Conservation (phyloP, 1,139 yeast genomes). For the Arxiozyma bovina region DNA sequence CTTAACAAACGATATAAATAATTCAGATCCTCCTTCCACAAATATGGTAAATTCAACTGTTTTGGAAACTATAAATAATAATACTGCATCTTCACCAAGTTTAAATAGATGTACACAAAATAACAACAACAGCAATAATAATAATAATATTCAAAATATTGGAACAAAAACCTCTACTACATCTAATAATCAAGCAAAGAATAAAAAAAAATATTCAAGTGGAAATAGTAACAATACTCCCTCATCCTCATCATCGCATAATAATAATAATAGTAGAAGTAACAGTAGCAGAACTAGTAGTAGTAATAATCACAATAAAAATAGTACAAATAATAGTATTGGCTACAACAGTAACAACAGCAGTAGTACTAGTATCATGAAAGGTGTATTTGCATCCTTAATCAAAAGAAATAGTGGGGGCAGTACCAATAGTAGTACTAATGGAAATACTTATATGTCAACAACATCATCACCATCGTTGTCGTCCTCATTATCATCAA, state of each 20-base stretch:
- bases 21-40: constrained; percentile 1
- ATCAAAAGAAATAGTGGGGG: constrained; percentile 31
- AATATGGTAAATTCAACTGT: not conserved
- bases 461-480: not conserved
- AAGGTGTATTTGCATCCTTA: constrained; percentile 43
- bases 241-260: not conserved
- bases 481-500: not conserved
- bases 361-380: constrained; percentile 26
- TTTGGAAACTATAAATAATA: not conserved
- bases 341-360: constrained; percentile 25
- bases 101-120: no score
- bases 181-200: not conserved
- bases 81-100: constrained; percentile 1
- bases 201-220: constrained; percentile 1
- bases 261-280: constrained; percentile 17
- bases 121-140: no score
- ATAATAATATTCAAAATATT: not conserved
- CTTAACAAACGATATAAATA: constrained; percentile 19
- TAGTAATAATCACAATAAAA: no score
- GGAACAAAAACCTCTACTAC: not conserved
- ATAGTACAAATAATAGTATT: not conserved
- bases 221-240: not conserved
- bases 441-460: not conserved
- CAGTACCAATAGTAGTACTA: constrained; percentile 15
- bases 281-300: not conserved